These are phyloP conservation scores for Byssochlamys sp. DNA, from an alignment of 2,329 filamentous ascomycete genomes.

Conservation along the genomic window DNA sequence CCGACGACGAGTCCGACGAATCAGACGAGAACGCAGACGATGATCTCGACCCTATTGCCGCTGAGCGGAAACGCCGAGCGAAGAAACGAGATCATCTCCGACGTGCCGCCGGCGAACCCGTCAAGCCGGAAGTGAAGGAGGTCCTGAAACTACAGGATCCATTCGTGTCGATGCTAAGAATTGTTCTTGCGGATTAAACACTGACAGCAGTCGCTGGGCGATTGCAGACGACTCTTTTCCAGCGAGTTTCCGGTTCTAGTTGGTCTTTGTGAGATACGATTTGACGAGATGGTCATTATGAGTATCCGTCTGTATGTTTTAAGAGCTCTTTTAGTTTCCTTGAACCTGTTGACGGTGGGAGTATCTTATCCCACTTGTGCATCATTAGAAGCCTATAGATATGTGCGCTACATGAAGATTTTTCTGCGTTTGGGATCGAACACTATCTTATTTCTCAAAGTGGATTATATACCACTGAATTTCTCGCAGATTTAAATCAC, in stretches of 20 bases:
- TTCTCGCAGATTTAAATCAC: too few relatives aligned
- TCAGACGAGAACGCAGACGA: conserved; percentile 61
- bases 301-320: not conserved
- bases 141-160: conserved; percentile 69
- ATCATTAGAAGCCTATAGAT: not conserved
- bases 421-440: not conserved
- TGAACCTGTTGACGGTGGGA: not conserved
- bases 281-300: not conserved
- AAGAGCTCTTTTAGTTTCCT: not conserved
- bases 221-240: not conserved
- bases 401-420: not conserved
- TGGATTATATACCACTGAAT: too few relatives aligned
- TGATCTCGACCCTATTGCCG: conserved; percentile 74
- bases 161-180: conserved; percentile 72
- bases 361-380: not conserved
- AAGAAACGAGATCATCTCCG: conserved; percentile 72
- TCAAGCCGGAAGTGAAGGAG: conserved; percentile 69
- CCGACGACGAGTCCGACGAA: conserved; percentile 59
- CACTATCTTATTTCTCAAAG: not conserved
- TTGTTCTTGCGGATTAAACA: conserved; percentile 66
- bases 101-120: conserved; percentile 70
- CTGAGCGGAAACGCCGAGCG: conserved; percentile 67
- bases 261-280: not conserved
- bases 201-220: not conserved
- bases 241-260: not conserved